Evolutionary conservation across 2,329 filamentous ascomycete genomes (phyloP).

Genomic region (Diplodia intermedia): DNA sequence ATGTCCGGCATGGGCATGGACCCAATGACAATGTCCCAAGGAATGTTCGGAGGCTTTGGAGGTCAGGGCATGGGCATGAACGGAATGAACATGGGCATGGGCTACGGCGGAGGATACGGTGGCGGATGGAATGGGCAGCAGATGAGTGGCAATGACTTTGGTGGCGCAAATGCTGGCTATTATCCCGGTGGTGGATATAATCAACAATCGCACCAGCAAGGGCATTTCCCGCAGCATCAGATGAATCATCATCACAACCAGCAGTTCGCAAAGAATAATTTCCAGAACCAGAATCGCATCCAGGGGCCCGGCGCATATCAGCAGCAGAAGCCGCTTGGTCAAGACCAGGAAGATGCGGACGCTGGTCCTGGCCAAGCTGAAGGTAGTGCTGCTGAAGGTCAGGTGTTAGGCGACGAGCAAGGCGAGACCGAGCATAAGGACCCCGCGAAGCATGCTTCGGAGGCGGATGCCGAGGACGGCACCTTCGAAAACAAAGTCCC

Average conservation of each 20-base stretch:
- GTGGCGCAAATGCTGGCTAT: conserved; percentile 61
- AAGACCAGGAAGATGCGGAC: conserved; percentile 49
- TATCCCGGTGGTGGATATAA: conserved; percentile 61
- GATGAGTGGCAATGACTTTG: conserved; percentile 74
- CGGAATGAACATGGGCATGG: conserved; percentile 75
- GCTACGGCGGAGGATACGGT: conserved; percentile 71
- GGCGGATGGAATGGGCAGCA: conserved; percentile 72
- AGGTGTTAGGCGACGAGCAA: conserved; percentile 12
- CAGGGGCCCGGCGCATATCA: conserved; percentile 67
- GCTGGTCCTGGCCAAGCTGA: conserved; percentile 32
- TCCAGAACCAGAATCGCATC: conserved; percentile 77
- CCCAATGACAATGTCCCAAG: conserved; percentile 75
- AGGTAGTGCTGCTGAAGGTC: conserved; percentile 26
- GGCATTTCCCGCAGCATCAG: conserved; percentile 48
- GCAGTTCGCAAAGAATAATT: conserved; percentile 66
- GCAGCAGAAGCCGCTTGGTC: conserved; percentile 47
- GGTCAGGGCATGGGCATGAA: conserved; percentile 80
- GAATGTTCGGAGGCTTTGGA: conserved; percentile 79
- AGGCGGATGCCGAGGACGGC: conserved; percentile 38
- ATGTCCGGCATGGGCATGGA: conserved; percentile 89
- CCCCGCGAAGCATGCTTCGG: conserved; percentile 13
- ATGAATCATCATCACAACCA: conserved; percentile 61
- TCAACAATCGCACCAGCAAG: conserved; percentile 54
- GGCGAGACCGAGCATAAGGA: conserved; percentile 16
- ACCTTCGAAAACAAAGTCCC: conserved; percentile 34